Percentiles rank a stretch among this genome's conserved stretches.
Evolutionary conservation across 768 basidiomycete genomes (phyloP).

Genomic region (Lepiota brunneoincarnata): DNA sequence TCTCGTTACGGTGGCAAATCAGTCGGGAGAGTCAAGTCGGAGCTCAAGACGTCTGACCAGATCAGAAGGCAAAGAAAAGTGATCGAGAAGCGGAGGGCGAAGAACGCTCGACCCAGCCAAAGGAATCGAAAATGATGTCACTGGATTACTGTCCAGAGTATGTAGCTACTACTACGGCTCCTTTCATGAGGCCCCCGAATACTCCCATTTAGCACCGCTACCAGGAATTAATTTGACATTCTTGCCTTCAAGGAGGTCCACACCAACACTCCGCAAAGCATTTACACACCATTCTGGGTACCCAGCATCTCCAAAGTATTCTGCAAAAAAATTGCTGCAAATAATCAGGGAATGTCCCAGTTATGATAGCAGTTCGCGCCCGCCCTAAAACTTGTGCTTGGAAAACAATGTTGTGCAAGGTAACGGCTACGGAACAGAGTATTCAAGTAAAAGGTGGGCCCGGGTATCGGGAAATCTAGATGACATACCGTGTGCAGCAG

Average conservation of each 20-base stretch:
- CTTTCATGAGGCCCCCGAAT: slow-evolving; percentile 39
- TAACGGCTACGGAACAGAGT: slow-evolving; percentile 52
- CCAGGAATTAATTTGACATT: slow-evolving; percentile 54
- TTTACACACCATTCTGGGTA: slow-evolving; percentile 91
- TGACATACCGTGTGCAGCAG: slow-evolving; percentile 75
- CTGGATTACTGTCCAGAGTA: background rate
- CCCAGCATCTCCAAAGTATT: slow-evolving; percentile 73
- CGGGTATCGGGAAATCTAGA: background rate
- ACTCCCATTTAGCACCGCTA: slow-evolving; percentile 79
- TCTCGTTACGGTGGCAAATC: slow-evolving; percentile 60
- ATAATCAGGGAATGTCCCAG: slow-evolving; percentile 76
- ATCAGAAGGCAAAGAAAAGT: slow-evolving; percentile 75
- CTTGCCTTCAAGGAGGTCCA: slow-evolving; percentile 68
- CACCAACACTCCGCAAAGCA: slow-evolving; percentile 77
- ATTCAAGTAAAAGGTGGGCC: background rate
- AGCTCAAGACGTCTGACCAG: slow-evolving; percentile 85
- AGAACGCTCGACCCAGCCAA: slow-evolving; percentile 74
- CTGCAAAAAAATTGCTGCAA: slow-evolving; percentile 70
- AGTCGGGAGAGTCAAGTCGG: slow-evolving; percentile 65
- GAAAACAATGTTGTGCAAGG: slow-evolving; percentile 81
- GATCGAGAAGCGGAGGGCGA: slow-evolving; percentile 63
- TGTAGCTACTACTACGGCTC: slow-evolving; percentile 2
- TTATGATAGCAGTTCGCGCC: slow-evolving; percentile 77
- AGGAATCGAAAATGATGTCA: slow-evolving; percentile 35
- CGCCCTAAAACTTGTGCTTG: slow-evolving; percentile 88